Evolutionary conservation across 495 filamentous ascomycete genomes (phyloP).

Genomic region (Podospora pseudocomata): DNA sequence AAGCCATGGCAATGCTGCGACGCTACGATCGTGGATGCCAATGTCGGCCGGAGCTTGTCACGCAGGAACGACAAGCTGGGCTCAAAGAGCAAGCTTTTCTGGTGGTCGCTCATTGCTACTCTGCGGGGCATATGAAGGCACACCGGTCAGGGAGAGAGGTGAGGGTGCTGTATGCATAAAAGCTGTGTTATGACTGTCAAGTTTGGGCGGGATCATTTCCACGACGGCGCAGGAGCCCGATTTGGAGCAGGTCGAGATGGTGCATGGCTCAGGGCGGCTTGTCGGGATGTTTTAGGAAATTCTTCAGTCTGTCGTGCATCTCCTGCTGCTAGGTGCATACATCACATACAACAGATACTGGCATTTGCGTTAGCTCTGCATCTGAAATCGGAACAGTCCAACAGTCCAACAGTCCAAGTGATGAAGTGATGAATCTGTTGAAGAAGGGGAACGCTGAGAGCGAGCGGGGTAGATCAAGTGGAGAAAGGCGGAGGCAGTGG

Average conservation of each 20-base stretch:
- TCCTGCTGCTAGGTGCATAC: too few relatives aligned
- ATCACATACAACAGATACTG: background rate
- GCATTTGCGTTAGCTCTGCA: too few relatives aligned
- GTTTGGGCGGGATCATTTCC: conserved; percentile 2
- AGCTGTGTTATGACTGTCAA: background rate
- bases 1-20: background rate
- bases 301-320: background rate
- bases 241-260: background rate
- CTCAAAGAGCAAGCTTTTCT: background rate
- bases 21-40: background rate
- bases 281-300: background rate
- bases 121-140: background rate
- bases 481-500: background rate
- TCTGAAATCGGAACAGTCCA: too few relatives aligned
- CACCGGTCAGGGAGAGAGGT: background rate
- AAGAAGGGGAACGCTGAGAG: too few relatives aligned
- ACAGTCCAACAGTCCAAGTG: too few relatives aligned
- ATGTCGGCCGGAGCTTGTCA: background rate
- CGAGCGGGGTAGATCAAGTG: background rate
- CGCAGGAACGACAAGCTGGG: background rate
- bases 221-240: background rate
- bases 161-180: background rate
- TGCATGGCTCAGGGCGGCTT: background rate
- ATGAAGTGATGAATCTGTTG: too few relatives aligned
- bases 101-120: background rate